Percentiles rank a stretch among this genome's conserved stretches.
Conservation (phyloP, 2,329 filamentous ascomycete genomes). For the Grosmannia huntii region DNA sequence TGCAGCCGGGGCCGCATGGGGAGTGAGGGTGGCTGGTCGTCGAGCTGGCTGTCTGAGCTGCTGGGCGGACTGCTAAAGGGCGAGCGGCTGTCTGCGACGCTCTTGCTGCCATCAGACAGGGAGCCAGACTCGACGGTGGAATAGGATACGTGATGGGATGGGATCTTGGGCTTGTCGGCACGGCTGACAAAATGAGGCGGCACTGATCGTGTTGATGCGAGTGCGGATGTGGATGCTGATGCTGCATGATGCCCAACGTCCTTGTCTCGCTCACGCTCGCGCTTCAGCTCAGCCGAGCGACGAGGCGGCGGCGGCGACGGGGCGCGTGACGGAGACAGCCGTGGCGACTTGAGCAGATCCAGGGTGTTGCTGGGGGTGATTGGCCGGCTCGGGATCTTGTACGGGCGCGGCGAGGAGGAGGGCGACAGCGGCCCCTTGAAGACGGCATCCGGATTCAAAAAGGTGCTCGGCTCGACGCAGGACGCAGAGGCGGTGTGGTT, state of each 20-base stretch:
- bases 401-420: conserved; percentile 29
- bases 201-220: conserved; percentile 20
- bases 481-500: conserved; percentile 19
- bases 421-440: conserved; percentile 27
- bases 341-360: conserved; percentile 35
- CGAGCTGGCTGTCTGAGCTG: conserved; percentile 48
- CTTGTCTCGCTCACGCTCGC: conserved; percentile 28
- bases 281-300: conserved; percentile 44
- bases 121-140: not conserved
- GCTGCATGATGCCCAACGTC: not conserved
- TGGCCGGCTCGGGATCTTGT: conserved; percentile 42
- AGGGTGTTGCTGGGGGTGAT: conserved; percentile 38
- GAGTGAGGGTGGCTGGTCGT: conserved; percentile 36
- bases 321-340: conserved; percentile 33
- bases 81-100: conserved; percentile 38
- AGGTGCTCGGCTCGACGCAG: conserved; percentile 27
- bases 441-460: conserved; percentile 34
- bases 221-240: no score
- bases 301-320: conserved; percentile 53
- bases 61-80: conserved; percentile 81
- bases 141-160: conserved; percentile 12
- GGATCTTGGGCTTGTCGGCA: conserved; percentile 49
- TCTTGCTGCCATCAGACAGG: not conserved
- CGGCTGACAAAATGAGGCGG: conserved; percentile 72
- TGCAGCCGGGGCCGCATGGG: conserved; percentile 37